A percentile compares a stretch with the other conserved stretches of the same genome.
phyloP scores from a whole-genome alignment of 1,284 basidiomycete species.

The Leccinum variabile region DNA sequence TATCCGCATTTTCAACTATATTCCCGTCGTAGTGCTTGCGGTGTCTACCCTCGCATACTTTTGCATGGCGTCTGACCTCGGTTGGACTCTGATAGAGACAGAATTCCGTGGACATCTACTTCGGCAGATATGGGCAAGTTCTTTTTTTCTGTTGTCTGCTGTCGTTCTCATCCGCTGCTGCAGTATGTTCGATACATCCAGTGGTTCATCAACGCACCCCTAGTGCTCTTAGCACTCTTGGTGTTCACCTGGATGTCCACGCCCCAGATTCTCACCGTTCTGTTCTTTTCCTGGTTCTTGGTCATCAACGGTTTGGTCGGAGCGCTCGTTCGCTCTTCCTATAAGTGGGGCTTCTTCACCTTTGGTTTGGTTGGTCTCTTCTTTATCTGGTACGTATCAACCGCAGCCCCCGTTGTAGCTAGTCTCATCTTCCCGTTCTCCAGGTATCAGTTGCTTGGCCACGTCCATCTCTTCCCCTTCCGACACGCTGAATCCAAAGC shows the following conservation, averaged over 20 bases:
- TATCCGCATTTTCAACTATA: constrained; percentile 48
- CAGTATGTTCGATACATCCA: constrained; percentile 55
- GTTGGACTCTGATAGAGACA: constrained; percentile 47
- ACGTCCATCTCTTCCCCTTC: constrained; percentile 36
- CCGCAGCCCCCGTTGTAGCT: neutral
- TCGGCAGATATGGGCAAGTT: constrained; percentile 54
- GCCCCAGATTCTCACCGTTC: constrained; percentile 49
- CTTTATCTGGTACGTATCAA: constrained; percentile 45
- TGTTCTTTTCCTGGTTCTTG: constrained; percentile 53
- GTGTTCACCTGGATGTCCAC: constrained; percentile 53
- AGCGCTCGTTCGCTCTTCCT: constrained; percentile 44
- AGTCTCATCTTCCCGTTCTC: neutral
- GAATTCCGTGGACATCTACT: constrained; percentile 40
- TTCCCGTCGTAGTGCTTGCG: constrained; percentile 47
- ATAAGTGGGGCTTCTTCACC: constrained; percentile 50
- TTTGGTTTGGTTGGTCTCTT: constrained; percentile 48
- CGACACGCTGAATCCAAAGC: constrained; percentile 38
- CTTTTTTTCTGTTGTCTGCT: no score
- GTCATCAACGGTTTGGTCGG: constrained; percentile 56
- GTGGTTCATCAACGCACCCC: constrained; percentile 58
- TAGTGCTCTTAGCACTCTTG: constrained; percentile 52
- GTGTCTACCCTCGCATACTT: constrained; percentile 49
- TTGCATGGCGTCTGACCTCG: constrained; percentile 61
- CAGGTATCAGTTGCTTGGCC: constrained; percentile 34
- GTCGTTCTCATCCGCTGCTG: constrained; percentile 1